phyloP scores from a whole-genome alignment of 345 rosid species.

The Angophora floribunda region DNA sequence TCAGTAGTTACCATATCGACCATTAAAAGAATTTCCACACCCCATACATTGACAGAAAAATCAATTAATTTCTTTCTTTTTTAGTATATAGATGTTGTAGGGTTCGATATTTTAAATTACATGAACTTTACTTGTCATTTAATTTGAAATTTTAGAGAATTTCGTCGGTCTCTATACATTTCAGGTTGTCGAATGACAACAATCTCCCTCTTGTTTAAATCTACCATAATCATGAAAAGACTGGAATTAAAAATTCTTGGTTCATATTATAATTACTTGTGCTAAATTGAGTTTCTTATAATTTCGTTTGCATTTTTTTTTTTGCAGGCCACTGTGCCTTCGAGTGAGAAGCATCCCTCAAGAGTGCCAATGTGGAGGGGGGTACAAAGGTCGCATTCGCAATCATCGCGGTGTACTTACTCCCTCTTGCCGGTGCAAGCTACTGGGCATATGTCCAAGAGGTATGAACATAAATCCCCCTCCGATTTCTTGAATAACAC shows the following conservation, averaged over 20 bases:
- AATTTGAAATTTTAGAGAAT: neutral
- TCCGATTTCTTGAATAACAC: neutral
- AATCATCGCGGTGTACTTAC: constrained; percentile 39
- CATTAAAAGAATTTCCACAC: too few species aligned
- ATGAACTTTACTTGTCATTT: neutral
- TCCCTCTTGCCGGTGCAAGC: constrained; percentile 49
- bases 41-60: neutral
- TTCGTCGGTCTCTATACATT: too few species aligned
- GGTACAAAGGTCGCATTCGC: constrained; percentile 48
- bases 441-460: constrained; percentile 65
- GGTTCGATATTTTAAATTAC: neutral
- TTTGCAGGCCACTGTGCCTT: constrained; percentile 64
- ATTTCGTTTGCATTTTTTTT: neutral
- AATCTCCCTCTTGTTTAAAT: neutral
- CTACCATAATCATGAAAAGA: neutral
- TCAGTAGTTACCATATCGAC: rapidly evolving
- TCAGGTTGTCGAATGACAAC: neutral
- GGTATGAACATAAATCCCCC: constrained; percentile 5
- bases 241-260: neutral
- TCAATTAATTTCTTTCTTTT: neutral
- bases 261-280: neutral
- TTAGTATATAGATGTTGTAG: neutral
- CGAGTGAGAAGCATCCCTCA: constrained; percentile 61
- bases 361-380: constrained; percentile 58
- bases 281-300: neutral